Base-by-base conservation (phyloP, 2,329 filamentous ascomycete genomes). In the Emergomyces pasteurianus region DNA sequence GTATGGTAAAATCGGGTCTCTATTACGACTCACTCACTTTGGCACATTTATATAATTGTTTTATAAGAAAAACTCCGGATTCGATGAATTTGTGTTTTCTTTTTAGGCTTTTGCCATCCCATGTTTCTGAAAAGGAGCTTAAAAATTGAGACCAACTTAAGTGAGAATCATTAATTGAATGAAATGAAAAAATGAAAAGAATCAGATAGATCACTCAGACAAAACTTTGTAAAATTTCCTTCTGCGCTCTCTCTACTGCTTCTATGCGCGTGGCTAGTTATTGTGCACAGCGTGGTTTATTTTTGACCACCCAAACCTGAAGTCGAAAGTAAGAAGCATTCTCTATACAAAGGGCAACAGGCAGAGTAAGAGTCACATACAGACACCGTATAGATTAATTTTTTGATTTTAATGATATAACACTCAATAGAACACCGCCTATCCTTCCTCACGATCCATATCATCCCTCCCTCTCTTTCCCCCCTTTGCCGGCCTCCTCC, bases 361-460 rank as follows among this genome's bases (percentile, higher is more conserved):
- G 4, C 9, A 34, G 14, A 52, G 18, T 14, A n/a, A 34, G 10
- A 21, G 49, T 18, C 18, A 52, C 26, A 14, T 28, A 50, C 31
- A 7, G 18, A 54, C 58, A 34, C 23, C 31, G 2, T 8, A 42
- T 42, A 16, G 42, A n/a, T n/a, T 55, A 34, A n/a, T 5, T 31
- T n/a, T 42, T 23, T 23, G 10, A 23, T 34, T 40, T 10, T 14
- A 43, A 55, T 28, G 21, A 36, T 26, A n/a, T 43, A 60, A 49
- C n/a, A 59, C 52, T 31, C 10, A 23, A 47, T 47, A 1, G 5
- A 59, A 52, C 58, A 34, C 58, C 36, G 14, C 18, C 69, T 74
- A 89, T 64, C 86, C 84, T 73, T 92, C 88, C 67, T 90, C 89
- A 46, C 79, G 78, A 74, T 92, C 89, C 88, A 91, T 91, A 57